These are phyloP conservation scores for Cladosporium colombiae DNA, from an alignment of 2,329 filamentous ascomycete genomes.

Conservation along the genomic window DNA sequence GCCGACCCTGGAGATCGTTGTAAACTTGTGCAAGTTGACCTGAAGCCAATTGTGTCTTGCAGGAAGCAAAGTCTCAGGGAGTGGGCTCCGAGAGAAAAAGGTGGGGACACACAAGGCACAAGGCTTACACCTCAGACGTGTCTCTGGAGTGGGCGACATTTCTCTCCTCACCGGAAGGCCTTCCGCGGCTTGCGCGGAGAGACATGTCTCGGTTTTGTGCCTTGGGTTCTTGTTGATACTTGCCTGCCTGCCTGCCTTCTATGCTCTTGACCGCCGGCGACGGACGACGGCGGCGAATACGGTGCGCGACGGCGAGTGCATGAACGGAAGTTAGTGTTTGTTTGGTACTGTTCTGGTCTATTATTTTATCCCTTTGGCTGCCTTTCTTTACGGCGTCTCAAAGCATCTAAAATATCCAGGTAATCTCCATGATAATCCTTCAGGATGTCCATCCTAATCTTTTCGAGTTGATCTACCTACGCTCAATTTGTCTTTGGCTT, in stretches of 20 bases:
- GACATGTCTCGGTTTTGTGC: background rate
- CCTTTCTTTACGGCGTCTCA: background rate
- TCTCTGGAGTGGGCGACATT: background rate
- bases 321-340: background rate
- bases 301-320: background rate
- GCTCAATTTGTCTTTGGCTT: background rate
- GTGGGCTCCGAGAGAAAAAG: background rate
- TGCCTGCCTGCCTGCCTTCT: background rate
- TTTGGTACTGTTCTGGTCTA: background rate
- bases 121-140: background rate
- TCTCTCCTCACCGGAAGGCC: no score
- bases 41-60: background rate
- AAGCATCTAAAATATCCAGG: no score
- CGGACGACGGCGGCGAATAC: background rate
- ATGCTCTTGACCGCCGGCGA: background rate
- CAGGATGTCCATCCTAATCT: background rate
- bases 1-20: background rate
- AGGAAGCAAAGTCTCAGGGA: background rate
- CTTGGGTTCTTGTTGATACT: background rate
- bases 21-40: background rate
- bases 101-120: background rate
- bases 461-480: background rate
- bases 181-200: background rate
- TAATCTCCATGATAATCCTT: background rate
- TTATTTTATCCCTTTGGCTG: background rate